Evolutionary conservation across 768 basidiomycete genomes (phyloP), one percentile per base, ranked within the genome.

Genomic region (Tylopilus balloui): DNA sequence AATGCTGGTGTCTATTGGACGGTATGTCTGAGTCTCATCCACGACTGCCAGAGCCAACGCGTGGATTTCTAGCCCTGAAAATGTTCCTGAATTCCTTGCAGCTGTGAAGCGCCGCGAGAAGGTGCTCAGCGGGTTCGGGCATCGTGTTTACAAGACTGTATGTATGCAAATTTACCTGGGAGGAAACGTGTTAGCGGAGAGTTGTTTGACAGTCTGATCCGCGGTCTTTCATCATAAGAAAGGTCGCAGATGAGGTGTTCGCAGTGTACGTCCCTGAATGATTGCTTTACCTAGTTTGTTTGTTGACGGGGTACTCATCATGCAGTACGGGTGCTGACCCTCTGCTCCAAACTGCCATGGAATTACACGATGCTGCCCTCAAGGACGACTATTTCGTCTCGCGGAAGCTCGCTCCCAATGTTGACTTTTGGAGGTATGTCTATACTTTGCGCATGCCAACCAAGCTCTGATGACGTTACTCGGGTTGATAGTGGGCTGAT

Each of bases 201-300:
- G 6, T 25, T 27, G 36, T 48, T 25, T 25, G 39, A 47, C 23
- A 90, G 86, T 92, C 90, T 14, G 92, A 95, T 66, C 92, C 92
- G 20, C 80, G 92, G 19, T 92, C 88, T 5, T 90, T 86, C 65
- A 90, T 95, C 62, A 88, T 95, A 43, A 84, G 91, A 50, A 86
- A 88, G 70, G 91, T 83, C 4, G 92, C 92, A 8, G 84, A 91
- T 62, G 90, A 92, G 54, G 91, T 93, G n/a, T 93, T 93, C 72
- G 81, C 82, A 65, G 79, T 91, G 87, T 89, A 64, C 51, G 80
- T 70, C 48, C 25, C 37, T 3, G 34, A 17, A 6, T 35, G 15
- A 37, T 43, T 38, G 8, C 23, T 45, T 19, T 42, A 4, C 17
- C 31, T 29, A 9, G 12, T 20, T 9, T 14, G 13, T 41, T 23